Conservation (phyloP, 2,329 filamentous ascomycete genomes). For the Aspergillus piperis region DNA sequence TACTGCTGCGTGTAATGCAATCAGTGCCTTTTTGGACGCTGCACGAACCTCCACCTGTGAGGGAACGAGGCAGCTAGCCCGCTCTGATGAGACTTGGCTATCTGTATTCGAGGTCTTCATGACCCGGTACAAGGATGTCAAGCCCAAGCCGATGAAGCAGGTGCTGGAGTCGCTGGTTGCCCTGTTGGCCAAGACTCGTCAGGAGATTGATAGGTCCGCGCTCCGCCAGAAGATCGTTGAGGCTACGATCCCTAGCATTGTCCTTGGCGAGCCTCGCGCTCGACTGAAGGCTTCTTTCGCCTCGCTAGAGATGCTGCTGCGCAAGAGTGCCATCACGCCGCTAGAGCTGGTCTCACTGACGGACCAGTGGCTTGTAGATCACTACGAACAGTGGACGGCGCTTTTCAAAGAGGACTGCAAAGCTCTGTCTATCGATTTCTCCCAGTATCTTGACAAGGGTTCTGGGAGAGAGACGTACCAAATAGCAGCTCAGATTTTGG, state of each 20-base stretch:
- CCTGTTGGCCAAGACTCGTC: constrained; percentile 33
- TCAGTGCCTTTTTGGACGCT: constrained; percentile 47
- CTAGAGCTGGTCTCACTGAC: constrained; percentile 33
- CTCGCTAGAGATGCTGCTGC: constrained; percentile 40
- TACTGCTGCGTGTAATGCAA: constrained; percentile 46
- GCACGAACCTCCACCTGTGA: constrained; percentile 34
- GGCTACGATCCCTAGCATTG: constrained; percentile 37
- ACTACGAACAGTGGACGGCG: constrained; percentile 34
- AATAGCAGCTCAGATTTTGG: constrained; percentile 33
- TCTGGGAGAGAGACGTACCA: constrained; percentile 10
- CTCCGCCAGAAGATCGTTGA: constrained; percentile 30
- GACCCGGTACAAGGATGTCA: constrained; percentile 44
- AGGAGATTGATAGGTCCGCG: constrained; percentile 20
- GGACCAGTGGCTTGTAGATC: constrained; percentile 36
- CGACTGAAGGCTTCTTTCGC: constrained; percentile 41
- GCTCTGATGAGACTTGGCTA: constrained; percentile 41
- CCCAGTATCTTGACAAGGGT: constrained; percentile 21
- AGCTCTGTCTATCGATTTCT: constrained; percentile 29
- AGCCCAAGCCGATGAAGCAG: constrained; percentile 49
- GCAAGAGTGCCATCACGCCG: constrained; percentile 38
- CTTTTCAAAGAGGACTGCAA: constrained; percentile 36
- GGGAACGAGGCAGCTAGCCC: constrained; percentile 35
- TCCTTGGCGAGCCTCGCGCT: constrained; percentile 43
- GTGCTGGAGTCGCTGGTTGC: constrained; percentile 44
- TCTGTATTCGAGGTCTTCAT: constrained; percentile 44